A percentile compares a stretch with the other conserved stretches of the same genome.
Conservation (phyloP, 2,329 filamentous ascomycete species). For the Macrophomina pseudophaseolina region DNA sequence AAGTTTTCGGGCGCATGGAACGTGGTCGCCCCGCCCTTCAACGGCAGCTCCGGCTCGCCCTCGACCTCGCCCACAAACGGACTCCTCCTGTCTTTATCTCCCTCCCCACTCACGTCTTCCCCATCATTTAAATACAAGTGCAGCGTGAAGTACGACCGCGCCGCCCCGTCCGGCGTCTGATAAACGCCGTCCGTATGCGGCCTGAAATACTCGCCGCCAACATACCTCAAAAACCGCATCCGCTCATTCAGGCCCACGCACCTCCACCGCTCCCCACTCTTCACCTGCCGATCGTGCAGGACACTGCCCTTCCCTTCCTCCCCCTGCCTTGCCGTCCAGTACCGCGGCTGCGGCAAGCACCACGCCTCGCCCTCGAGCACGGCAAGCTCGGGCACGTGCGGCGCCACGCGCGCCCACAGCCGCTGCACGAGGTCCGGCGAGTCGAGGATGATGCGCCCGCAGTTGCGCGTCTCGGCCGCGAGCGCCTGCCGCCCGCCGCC, state of each 20-base stretch:
- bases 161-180: slow-evolving; percentile 57
- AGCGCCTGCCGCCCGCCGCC: slow-evolving; percentile 66
- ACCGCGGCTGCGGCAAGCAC: not conserved
- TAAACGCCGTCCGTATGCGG: slow-evolving; percentile 73
- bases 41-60: slow-evolving; percentile 37
- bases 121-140: slow-evolving; percentile 62
- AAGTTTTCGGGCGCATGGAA: slow-evolving; percentile 46
- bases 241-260: slow-evolving; percentile 68
- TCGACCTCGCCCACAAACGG: slow-evolving; percentile 9
- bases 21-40: slow-evolving; percentile 61
- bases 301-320: not conserved
- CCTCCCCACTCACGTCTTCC: slow-evolving; percentile 31
- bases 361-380: slow-evolving; percentile 39
- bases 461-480: slow-evolving; percentile 65
- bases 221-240: slow-evolving; percentile 77
- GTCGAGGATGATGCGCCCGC: slow-evolving; percentile 81
- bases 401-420: slow-evolving; percentile 64
- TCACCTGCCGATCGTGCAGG: slow-evolving; percentile 34
- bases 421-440: slow-evolving; percentile 64
- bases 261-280: slow-evolving; percentile 42
- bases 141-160: slow-evolving; percentile 60
- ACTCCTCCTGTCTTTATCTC: slow-evolving; percentile 4
- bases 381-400: slow-evolving; percentile 51
- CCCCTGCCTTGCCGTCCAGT: not conserved
- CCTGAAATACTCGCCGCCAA: slow-evolving; percentile 73